These are phyloP conservation scores for Zancudomyces culisetae DNA, from an alignment of 371 early-diverging fungal species.

Conservation along the genomic window DNA sequence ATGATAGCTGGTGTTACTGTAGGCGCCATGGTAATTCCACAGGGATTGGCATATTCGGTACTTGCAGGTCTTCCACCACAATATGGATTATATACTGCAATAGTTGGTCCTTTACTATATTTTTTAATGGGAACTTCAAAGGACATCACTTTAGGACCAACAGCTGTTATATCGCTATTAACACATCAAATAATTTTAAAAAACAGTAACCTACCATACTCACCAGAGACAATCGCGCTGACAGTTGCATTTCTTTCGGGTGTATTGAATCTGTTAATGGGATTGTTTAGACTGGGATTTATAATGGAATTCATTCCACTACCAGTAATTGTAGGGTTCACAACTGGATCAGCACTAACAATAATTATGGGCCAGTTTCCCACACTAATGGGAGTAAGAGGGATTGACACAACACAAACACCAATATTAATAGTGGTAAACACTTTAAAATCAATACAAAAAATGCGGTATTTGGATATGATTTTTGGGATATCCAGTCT, in stretches of 20 bases:
- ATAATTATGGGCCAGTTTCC: conserved; percentile 63
- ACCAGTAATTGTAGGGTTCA: conserved; percentile 52
- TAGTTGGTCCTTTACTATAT: conserved; percentile 57
- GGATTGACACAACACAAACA: conserved; percentile 36
- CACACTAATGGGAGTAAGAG: conserved; percentile 46
- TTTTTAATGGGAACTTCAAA: conserved; percentile 63
- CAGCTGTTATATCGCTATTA: conserved; percentile 61
- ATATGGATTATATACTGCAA: conserved; percentile 71
- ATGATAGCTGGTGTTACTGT: conserved; percentile 71
- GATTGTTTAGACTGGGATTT: conserved; percentile 54
- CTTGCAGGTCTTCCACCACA: conserved; percentile 63
- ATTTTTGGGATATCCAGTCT: conserved; percentile 18
- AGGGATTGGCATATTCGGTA: conserved; percentile 66
- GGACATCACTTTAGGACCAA: conserved; percentile 72
- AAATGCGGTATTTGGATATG: conserved; percentile 14
- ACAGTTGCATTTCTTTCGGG: conserved; percentile 38
- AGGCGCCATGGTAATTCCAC: conserved; percentile 63
- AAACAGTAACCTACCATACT: conserved; percentile 19
- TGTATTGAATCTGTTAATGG: conserved; percentile 39
- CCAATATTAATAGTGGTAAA: conserved; percentile 38
- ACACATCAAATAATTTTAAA: conserved; percentile 44
- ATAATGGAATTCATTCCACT: conserved; percentile 66
- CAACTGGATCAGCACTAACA: conserved; percentile 48
- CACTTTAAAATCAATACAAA: conserved; percentile 25
- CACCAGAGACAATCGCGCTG: conserved; percentile 25